Percentiles rank a stretch among this genome's conserved stretches.
phyloP scores from a whole-genome alignment of 768 basidiomycete genomes.

The Tremella yokohamensis region DNA sequence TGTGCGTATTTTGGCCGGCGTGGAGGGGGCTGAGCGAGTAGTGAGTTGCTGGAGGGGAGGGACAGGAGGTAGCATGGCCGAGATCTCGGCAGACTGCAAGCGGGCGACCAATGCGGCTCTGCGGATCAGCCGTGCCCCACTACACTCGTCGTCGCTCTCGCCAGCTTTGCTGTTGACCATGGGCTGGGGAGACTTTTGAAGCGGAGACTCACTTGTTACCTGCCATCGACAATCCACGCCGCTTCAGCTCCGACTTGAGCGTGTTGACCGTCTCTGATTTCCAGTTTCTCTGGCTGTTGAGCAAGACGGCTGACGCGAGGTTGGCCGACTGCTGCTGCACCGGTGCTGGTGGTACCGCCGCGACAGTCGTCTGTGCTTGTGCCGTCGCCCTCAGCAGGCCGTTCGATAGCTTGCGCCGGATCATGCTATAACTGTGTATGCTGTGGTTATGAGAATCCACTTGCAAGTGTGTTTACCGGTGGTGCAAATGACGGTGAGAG shows the following conservation, averaged over 20 bases:
- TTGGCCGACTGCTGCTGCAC: constrained; percentile 19
- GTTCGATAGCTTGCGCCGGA: constrained; percentile 44
- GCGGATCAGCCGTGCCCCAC: constrained; percentile 19
- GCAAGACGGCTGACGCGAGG: constrained; percentile 44
- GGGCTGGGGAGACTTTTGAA: not conserved
- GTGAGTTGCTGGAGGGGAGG: constrained; percentile 41
- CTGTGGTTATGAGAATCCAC: not conserved
- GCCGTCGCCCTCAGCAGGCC: constrained; percentile 34
- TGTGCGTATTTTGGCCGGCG: constrained; percentile 9
- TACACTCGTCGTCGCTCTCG: too few species aligned
- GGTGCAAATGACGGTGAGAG: not conserved
- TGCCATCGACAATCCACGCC: constrained; percentile 39
- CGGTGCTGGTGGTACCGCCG: constrained; percentile 12
- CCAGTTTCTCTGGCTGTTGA: constrained; percentile 46
- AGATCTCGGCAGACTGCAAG: constrained; percentile 42
- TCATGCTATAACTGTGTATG: constrained; percentile 27
- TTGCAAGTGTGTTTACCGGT: not conserved
- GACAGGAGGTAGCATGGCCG: constrained; percentile 31
- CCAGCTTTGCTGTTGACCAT: constrained; percentile 52
- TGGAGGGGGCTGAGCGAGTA: constrained; percentile 12
- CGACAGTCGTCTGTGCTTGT: constrained; percentile 9
- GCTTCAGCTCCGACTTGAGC: constrained; percentile 43
- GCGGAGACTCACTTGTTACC: constrained; percentile 52
- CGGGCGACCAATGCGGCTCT: constrained; percentile 36
- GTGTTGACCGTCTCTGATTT: constrained; percentile 41